Evolutionary conservation across 768 basidiomycete genomes (phyloP), one percentile per base, ranked within the genome.

Genomic region (Polyporus arcularius): DNA sequence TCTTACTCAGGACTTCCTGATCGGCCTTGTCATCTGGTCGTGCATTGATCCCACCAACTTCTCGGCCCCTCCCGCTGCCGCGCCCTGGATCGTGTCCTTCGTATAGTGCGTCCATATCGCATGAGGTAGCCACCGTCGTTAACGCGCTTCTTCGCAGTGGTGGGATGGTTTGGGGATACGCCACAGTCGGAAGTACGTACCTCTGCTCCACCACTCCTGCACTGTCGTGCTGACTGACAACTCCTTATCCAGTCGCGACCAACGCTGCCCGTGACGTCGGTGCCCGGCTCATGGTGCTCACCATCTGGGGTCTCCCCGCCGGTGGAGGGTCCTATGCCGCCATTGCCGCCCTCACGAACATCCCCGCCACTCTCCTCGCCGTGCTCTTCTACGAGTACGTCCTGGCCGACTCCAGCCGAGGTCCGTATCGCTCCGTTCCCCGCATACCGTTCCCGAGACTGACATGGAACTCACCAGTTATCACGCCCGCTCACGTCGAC

Each of bases 211-310:
- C 38, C 16, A 12, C 10, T 21, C 51, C 35, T 12, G 11, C 4
- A 16, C 35, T 12, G 10, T 2, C 55, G 4, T 53, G n/a, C 40
- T 45, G 43, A 55, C 42, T 18, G 41, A 43, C 11, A 48, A 58
- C 4, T 4, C 16, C 15, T 2, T 26, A 14, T 28, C 1, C 35
- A 68, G 66, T 90, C 55, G 78, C 85, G 15, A 76, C 87, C 49
- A 90, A 90, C 70, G 71, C 84, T 3, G 86, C 87, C 31, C 85
- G 88, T 67, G 88, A 90, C 68, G 41, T 90, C 40, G 88, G 88
- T 16, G 83, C 78, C 3, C 83, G 88, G 4, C 63, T 89, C 16
- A 79, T 81, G 69, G 83, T 79, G 0, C 68, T 90, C 70, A 78
- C 85, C 0, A 82, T 89, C 61, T 89, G 85, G 81, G 88, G 88